These are phyloP conservation scores for Rubia occidens DNA, from an alignment of 305 asterid species.

Conservation along the genomic window DNA sequence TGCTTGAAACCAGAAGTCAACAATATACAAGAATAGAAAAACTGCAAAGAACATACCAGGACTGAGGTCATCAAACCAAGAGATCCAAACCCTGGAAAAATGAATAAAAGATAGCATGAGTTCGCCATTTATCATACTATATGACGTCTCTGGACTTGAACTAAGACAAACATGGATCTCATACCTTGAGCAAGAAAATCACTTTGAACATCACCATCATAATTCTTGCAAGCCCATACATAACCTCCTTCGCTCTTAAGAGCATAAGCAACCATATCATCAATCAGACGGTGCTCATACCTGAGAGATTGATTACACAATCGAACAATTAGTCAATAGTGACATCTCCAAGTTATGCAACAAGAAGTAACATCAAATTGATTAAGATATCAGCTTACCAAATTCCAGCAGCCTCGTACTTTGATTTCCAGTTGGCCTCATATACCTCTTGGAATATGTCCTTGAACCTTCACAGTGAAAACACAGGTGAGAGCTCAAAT, in stretches of 20 bases:
- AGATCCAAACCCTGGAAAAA: slow-evolving; percentile 73
- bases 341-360: slow-evolving; percentile 6
- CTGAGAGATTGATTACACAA: slow-evolving; percentile 27
- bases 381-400: slow-evolving; percentile 36
- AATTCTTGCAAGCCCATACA: slow-evolving; percentile 98
- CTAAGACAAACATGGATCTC: slow-evolving; percentile 3
- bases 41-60: slow-evolving; percentile 41
- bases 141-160: slow-evolving; percentile 1
- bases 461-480: slow-evolving; percentile 54
- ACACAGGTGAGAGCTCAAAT: background rate
- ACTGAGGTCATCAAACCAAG: slow-evolving; percentile 96
- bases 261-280: slow-evolving; percentile 98
- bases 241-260: slow-evolving; percentile 92
- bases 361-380: slow-evolving; percentile 1
- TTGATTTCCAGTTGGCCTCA: slow-evolving; percentile 68
- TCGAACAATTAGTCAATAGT: background rate
- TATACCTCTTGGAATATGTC: slow-evolving; percentile 92
- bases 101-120: slow-evolving; percentile 2
- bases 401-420: slow-evolving; percentile 78
- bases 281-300: slow-evolving; percentile 97
- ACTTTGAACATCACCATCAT: slow-evolving; percentile 93
- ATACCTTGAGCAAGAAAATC: slow-evolving; percentile 88
- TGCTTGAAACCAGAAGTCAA: background rate
- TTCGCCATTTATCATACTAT: background rate
- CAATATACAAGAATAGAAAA: background rate